Evolutionary conservation across 2,329 filamentous ascomycete species (phyloP).

Genomic region (Fusarium sp.): DNA sequence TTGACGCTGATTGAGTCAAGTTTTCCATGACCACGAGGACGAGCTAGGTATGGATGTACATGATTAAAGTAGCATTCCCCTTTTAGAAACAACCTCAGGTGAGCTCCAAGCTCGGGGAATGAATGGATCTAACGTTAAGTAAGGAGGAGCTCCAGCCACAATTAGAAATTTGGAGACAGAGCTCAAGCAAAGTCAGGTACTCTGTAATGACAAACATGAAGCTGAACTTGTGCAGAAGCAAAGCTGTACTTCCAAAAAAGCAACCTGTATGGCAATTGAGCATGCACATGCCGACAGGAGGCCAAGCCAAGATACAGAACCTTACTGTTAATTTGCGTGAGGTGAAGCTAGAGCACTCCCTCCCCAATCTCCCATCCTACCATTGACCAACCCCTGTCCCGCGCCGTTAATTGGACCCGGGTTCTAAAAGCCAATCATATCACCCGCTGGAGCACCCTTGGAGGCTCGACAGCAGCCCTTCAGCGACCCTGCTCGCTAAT

Average conservation of each 20-base stretch:
- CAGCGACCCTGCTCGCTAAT: constrained; percentile 46
- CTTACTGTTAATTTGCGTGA: constrained; percentile 33
- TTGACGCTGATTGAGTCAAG: not conserved
- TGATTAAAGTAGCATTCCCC: constrained; percentile 30
- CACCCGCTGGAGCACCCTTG: not conserved
- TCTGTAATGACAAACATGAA: not conserved
- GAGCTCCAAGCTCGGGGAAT: constrained; percentile 30
- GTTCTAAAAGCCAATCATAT: constrained; percentile 38
- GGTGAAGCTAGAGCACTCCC: constrained; percentile 35
- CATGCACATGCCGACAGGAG: constrained; percentile 1
- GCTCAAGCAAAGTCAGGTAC: not conserved
- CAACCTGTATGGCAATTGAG: not conserved
- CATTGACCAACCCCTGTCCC: constrained; percentile 35
- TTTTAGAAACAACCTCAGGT: constrained; percentile 37
- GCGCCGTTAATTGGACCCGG: constrained; percentile 41
- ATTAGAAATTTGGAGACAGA: not conserved
- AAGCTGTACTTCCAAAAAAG: constrained; percentile 8
- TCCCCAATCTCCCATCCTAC: constrained; percentile 43
- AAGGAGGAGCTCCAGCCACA: constrained; percentile 16
- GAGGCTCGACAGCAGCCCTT: constrained; percentile 21
- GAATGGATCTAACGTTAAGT: constrained; percentile 1
- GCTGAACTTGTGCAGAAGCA: not conserved
- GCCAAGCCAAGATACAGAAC: constrained; percentile 17
- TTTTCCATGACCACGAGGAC: not conserved
- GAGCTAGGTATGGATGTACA: not conserved